Evolutionary conservation across 768 basidiomycete genomes (phyloP).

Genomic region (Leccinum variicolor): DNA sequence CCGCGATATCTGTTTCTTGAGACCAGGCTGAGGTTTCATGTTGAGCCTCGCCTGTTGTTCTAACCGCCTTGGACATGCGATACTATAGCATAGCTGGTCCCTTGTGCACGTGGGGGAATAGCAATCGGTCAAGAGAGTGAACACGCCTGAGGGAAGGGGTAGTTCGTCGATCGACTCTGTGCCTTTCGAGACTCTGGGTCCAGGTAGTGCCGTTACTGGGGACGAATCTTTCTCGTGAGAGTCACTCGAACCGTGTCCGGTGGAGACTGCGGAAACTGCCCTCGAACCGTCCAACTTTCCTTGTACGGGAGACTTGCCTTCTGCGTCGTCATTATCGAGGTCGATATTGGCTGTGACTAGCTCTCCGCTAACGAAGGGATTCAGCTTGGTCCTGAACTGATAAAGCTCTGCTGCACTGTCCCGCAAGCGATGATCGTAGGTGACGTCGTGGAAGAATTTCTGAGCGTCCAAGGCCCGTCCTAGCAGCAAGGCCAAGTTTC

Average conservation of each 20-base stretch:
- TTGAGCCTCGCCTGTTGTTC: constrained; percentile 95
- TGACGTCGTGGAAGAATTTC: constrained; percentile 99
- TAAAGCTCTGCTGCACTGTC: constrained; percentile 89
- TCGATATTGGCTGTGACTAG: constrained; percentile 36
- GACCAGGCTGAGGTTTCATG: constrained; percentile 88
- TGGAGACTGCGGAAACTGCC: constrained; percentile 25
- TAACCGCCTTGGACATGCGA: constrained; percentile 89
- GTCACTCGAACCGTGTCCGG: constrained; percentile 33
- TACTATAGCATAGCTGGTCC: constrained; percentile 94
- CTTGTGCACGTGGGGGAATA: constrained; percentile 97
- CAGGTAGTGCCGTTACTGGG: constrained; percentile 20
- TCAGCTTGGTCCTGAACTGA: constrained; percentile 84
- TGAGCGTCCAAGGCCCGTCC: constrained; percentile 95
- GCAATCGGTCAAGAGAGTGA: constrained; percentile 94
- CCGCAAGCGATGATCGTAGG: constrained; percentile 93
- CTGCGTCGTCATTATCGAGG: constrained; percentile 35
- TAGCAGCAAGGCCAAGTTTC: constrained; percentile 92
- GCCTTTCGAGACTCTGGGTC: constrained; percentile 33
- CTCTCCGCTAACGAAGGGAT: constrained; percentile 83
- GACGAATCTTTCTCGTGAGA: constrained; percentile 35
- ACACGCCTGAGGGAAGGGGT: constrained; percentile 86
- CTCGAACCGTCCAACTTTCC: constrained; percentile 14
- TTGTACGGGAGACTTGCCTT: constrained; percentile 28
- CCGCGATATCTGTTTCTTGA: constrained; percentile 78
- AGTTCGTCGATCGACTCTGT: constrained; percentile 55